phyloP scores from a whole-genome alignment of 2,329 filamentous ascomycete species.

The Paecilomyces sp. region DNA sequence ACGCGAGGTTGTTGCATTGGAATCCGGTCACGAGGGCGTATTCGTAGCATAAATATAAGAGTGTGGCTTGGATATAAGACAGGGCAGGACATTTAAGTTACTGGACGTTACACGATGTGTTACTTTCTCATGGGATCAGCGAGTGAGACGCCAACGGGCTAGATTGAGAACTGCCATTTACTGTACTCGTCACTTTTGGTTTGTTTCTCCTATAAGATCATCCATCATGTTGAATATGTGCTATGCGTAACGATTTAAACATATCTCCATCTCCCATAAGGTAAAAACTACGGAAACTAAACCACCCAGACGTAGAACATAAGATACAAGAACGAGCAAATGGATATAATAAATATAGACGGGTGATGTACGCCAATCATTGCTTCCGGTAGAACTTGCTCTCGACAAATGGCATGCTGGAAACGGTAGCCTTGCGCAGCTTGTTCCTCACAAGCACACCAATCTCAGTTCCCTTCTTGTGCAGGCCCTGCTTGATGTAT shows the following conservation, averaged over 20 bases:
- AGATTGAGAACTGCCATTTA: not conserved
- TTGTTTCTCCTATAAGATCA: not conserved
- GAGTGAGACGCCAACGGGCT: not conserved
- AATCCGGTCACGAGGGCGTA: not conserved
- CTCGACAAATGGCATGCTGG: conserved; percentile 83
- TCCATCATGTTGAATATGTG: not conserved
- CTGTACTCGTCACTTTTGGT: not conserved
- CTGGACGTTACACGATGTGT: not conserved
- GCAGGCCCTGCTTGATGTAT: conserved; percentile 72
- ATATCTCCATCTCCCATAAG: not conserved
- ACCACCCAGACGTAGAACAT: not conserved
- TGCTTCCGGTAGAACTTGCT: conserved; percentile 61
- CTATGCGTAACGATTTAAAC: not conserved
- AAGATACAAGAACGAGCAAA: not conserved
- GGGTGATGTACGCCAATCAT: conserved; percentile 2
- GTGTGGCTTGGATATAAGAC: not conserved
- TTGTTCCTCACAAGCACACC: conserved; percentile 71
- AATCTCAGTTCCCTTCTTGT: conserved; percentile 78
- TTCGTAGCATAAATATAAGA: not conserved
- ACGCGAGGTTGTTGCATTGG: not conserved
- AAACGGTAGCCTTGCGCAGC: conserved; percentile 64
- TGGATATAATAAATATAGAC: conserved; percentile 1
- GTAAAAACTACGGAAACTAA: not conserved
- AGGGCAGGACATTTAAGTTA: not conserved
- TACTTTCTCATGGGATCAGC: not conserved